phyloP scores from a whole-genome alignment of 176 grass and related monocot species.

The Typha latifolia region DNA sequence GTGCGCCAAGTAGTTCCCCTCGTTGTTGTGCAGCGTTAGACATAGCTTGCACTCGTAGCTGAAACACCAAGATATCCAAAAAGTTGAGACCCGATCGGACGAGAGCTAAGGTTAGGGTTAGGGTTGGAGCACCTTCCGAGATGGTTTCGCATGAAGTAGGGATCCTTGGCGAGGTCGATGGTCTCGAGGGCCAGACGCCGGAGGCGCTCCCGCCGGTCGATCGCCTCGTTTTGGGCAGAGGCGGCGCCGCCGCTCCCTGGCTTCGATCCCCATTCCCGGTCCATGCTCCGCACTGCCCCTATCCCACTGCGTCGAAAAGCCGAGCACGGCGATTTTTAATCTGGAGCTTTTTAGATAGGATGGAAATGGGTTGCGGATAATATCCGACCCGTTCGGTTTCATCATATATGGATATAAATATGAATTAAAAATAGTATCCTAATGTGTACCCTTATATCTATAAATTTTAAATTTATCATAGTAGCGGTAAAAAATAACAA shows the following conservation, averaged over 20 bases:
- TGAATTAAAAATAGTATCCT: no score
- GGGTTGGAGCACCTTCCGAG: constrained; percentile 57
- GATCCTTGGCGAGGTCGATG: constrained; percentile 97
- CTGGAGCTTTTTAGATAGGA: no score
- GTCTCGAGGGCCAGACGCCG: constrained; percentile 92
- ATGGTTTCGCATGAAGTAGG: constrained; percentile 99
- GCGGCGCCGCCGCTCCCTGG: constrained; percentile 88
- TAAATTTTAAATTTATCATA: no score
- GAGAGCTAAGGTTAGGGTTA: constrained; percentile 14
- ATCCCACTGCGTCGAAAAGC: not conserved
- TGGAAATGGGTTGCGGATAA: no score
- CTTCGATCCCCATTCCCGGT: constrained; percentile 94
- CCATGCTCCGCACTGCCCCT: constrained; percentile 19
- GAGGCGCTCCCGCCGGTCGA: constrained; percentile 89
- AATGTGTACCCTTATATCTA: no score
- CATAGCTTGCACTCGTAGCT: constrained; percentile 97
- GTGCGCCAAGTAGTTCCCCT: constrained; percentile 95
- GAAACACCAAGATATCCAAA: not conserved
- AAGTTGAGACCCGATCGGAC: not conserved
- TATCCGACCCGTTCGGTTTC: no score
- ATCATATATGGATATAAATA: no score
- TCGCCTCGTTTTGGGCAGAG: constrained; percentile 87
- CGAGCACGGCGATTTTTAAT: no score
- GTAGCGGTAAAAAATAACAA: no score
- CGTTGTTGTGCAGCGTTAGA: constrained; percentile 94